Base-by-base conservation (phyloP, 73 alveolate genomes). In the Paramecium sonneborni region DNA sequence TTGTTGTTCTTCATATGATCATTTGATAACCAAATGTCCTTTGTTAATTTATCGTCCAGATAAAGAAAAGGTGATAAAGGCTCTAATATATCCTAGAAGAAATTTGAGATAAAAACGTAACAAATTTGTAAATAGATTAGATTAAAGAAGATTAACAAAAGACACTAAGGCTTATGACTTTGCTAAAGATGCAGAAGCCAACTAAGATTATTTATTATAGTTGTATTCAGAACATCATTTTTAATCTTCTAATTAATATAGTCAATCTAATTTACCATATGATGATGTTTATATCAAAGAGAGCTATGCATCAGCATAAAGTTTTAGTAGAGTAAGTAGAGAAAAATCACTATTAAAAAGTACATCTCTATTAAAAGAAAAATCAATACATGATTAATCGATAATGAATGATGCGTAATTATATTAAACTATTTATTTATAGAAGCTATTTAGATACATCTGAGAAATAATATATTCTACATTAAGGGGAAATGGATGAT, bases 301-400 rank as follows among this genome's bases (percentile, higher is more conserved):
- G 3, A 28, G 57, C 14, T 79, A 79, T 79, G 20, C 90, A 38
- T 79, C 90, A 10, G 86, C 90, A 2, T 6, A 41, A 23, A 79
- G 62, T 39, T 44, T 79, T n/a, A 41, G 76, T 79, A 79, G 55
- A 46, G 74, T 79, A 6, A 79, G 90, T n/a, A 79, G 90, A 79
- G 86, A 72, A n/a, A 79, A 44, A 46, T 79, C 90, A 6, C 10
- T 79, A 1, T 18, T 44, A n/a, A 79, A 79, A 79, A 24, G 74
- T 37, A 79, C 90, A 14, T 79, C 90, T 2, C 12, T 79, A 41
- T 7, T 79, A 34, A 79, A 44, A 79, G 46, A 79, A 28, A 24
- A 79, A 41, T 79, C 90, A 43, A 23, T 43, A 10, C 44, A 62
- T 62, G 84, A 62, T 14, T n/a, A 62, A 62, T 62, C 84, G 10